phyloP scores from a whole-genome alignment of 306 rosid genomes.

The Rosa chinensis region DNA sequence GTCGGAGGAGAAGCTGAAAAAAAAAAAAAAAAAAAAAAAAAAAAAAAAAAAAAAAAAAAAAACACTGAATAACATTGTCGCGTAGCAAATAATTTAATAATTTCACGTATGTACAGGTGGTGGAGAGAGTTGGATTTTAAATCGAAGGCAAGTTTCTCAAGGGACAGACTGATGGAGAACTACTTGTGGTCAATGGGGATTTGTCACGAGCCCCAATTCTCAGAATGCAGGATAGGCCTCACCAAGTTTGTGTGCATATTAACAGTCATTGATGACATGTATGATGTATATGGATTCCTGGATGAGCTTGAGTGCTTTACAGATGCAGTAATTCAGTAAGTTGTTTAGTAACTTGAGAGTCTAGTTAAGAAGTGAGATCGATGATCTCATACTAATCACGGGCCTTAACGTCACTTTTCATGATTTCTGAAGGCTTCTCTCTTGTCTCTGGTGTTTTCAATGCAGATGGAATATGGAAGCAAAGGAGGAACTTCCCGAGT shows the following conservation, averaged over 20 bases:
- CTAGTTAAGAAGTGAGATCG: background rate
- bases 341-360: background rate
- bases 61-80: too few species aligned
- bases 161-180: conserved; percentile 36
- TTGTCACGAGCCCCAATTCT: conserved; percentile 22
- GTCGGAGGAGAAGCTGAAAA: too few species aligned
- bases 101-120: conserved; percentile 26
- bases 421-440: too few species aligned
- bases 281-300: conserved; percentile 30
- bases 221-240: conserved; percentile 26
- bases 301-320: conserved; percentile 34
- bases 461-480: conserved; percentile 28
- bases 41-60: too few species aligned
- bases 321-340: conserved; percentile 24
- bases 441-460: background rate
- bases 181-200: conserved; percentile 33
- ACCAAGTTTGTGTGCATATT: conserved; percentile 35
- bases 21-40: too few species aligned
- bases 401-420: background rate
- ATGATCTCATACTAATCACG: too few species aligned
- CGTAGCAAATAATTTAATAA: too few species aligned
- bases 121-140: conserved; percentile 30
- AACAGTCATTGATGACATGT: conserved; percentile 31
- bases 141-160: conserved; percentile 20
- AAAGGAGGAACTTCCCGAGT: conserved; percentile 19